A percentile compares a stretch with the other conserved stretches of the same genome.
Evolutionary conservation across 2,329 filamentous ascomycete species (phyloP).

Genomic region (Pseudogymnoascus sp.): DNA sequence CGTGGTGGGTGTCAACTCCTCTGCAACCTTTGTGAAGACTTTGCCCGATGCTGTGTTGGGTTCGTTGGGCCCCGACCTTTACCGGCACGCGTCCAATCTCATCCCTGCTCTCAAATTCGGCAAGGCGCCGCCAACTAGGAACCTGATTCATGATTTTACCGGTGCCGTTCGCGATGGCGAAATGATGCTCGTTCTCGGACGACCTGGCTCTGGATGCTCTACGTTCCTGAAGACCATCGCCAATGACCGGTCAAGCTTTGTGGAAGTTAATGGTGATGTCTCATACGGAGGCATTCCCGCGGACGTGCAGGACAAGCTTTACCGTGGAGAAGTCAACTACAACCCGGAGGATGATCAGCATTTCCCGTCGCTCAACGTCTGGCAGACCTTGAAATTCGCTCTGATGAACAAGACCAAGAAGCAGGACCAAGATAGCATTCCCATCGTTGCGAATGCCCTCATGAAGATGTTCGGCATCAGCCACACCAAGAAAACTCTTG

Average conservation of each 20-base stretch:
- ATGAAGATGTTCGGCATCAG: slow-evolving; percentile 63
- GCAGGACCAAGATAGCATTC: slow-evolving; percentile 54
- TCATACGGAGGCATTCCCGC: slow-evolving; percentile 66
- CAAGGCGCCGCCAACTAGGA: slow-evolving; percentile 23
- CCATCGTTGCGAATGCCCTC: slow-evolving; percentile 61
- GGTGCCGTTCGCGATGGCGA: slow-evolving; percentile 61
- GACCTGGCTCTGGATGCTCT: slow-evolving; percentile 67
- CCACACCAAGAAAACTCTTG: slow-evolving; percentile 49
- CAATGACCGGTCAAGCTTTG: slow-evolving; percentile 61
- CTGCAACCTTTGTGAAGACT: slow-evolving; percentile 62
- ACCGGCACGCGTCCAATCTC: slow-evolving; percentile 45
- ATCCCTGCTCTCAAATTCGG: slow-evolving; percentile 23
- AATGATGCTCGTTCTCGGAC: slow-evolving; percentile 66
- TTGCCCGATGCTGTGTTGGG: slow-evolving; percentile 67
- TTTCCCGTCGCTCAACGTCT: slow-evolving; percentile 66
- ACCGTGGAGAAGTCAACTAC: slow-evolving; percentile 70
- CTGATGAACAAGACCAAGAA: slow-evolving; percentile 69
- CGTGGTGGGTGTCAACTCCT: slow-evolving; percentile 63
- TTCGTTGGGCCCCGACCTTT: slow-evolving; percentile 75
- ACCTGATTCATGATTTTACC: slow-evolving; percentile 58
- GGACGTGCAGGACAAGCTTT: slow-evolving; percentile 58
- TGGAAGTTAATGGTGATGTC: slow-evolving; percentile 60
- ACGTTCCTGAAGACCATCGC: slow-evolving; percentile 71
- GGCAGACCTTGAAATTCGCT: slow-evolving; percentile 70
- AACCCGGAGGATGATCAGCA: slow-evolving; percentile 72